A percentile compares a stretch with the other conserved stretches of the same genome.
phyloP scores from a whole-genome alignment of 345 rosid species.

The Lenwebbia sp. region DNA sequence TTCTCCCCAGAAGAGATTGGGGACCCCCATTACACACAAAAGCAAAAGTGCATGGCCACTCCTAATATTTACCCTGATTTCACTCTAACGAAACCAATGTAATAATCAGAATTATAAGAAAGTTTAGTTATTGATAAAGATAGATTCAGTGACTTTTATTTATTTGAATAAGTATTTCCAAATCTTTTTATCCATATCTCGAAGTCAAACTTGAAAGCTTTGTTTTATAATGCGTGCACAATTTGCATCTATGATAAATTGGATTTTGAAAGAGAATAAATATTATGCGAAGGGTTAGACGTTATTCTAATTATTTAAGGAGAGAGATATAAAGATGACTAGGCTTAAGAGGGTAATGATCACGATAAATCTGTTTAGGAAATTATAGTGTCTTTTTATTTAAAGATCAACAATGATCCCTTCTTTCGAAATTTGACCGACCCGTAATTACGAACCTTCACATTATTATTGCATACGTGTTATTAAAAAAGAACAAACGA shows the following conservation, averaged over 20 bases:
- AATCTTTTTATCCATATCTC: not conserved
- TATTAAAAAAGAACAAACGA: not conserved
- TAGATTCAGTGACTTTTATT: not conserved
- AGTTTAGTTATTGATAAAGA: not conserved
- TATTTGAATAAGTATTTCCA: not conserved
- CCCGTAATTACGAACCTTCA: not conserved
- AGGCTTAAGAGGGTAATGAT: not conserved
- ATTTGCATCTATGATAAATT: not conserved
- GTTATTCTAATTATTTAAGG: not conserved
- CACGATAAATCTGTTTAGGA: not conserved
- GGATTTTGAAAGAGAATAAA: not conserved
- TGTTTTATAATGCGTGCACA: not conserved
- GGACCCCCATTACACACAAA: not conserved
- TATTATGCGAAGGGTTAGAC: not conserved
- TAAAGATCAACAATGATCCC: not conserved
- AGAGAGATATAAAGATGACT: not conserved
- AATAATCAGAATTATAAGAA: not conserved
- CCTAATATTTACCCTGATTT: too few species aligned
- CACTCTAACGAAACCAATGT: not conserved
- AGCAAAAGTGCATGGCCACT: too few species aligned
- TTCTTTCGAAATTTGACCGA: not conserved
- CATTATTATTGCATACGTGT: not conserved
- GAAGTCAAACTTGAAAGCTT: not conserved
- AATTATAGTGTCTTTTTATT: not conserved
- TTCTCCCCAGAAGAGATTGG: not conserved